These are phyloP conservation scores for Lachancea quebecensis DNA, from an alignment of 805 yeast species.

Conservation along the genomic window DNA sequence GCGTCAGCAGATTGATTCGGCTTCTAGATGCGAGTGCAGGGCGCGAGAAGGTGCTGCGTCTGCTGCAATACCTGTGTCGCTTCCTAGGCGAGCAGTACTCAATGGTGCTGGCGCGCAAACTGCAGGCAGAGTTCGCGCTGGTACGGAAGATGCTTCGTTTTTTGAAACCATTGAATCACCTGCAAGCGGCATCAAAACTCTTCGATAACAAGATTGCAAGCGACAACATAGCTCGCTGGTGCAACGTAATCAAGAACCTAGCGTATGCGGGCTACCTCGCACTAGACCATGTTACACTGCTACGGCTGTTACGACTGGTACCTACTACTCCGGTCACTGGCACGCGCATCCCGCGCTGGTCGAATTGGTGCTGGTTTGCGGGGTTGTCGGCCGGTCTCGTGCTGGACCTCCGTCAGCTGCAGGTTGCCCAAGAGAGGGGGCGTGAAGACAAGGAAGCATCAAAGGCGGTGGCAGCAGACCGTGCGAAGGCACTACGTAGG, in stretches of 20 bases:
- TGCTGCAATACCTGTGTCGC: constrained; percentile 73
- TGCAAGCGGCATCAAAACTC: constrained; percentile 61
- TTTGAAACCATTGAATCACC: constrained; percentile 70
- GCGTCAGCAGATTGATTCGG: constrained; percentile 51
- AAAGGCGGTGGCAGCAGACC: constrained; percentile 32
- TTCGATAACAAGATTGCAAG: constrained; percentile 63
- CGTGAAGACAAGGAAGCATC: constrained; percentile 27
- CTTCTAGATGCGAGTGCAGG: constrained; percentile 65
- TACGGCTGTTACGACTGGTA: constrained; percentile 41
- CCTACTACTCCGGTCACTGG: constrained; percentile 43
- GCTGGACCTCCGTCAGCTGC: constrained; percentile 50
- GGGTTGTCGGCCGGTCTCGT: constrained; percentile 59
- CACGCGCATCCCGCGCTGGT: constrained; percentile 46
- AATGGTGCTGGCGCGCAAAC: constrained; percentile 43
- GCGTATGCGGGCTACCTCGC: constrained; percentile 58
- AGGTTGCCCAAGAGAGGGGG: constrained; percentile 36
- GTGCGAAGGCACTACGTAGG: constrained; percentile 50
- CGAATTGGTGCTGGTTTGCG: constrained; percentile 70
- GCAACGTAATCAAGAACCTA: constrained; percentile 43
- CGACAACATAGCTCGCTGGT: constrained; percentile 35
- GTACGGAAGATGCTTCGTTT: constrained; percentile 80
- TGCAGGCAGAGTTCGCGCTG: constrained; percentile 57
- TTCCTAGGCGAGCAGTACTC: constrained; percentile 58
- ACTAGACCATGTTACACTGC: constrained; percentile 57
- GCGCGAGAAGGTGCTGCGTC: constrained; percentile 73